Conservation (phyloP, 2,329 filamentous ascomycete genomes). For the Neophaeococcomyces mojaviensis region DNA sequence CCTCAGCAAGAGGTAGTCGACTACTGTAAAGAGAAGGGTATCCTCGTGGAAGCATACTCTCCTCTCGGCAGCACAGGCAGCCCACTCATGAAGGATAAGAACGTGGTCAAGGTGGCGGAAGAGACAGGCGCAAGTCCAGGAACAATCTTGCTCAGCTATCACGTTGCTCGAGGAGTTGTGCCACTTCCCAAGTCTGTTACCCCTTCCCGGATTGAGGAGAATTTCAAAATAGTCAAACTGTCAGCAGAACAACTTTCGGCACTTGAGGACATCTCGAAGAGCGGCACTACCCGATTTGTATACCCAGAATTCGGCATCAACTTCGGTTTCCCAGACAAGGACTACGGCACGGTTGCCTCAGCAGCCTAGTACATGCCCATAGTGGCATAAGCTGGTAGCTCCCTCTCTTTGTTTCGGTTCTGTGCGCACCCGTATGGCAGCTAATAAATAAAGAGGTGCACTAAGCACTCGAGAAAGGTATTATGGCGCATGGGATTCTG, state of each 20-base stretch:
- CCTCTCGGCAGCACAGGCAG: constrained; percentile 47
- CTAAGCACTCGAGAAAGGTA: no score
- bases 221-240: constrained; percentile 37
- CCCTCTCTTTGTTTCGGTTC: no score
- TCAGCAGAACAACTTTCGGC: constrained; percentile 31
- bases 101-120: constrained; percentile 35
- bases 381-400: no score
- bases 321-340: constrained; percentile 19
- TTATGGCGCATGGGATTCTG: no score
- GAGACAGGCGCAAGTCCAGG: constrained; percentile 33
- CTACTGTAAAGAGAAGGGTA: constrained; percentile 43
- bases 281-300: constrained; percentile 15
- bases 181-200: constrained; percentile 34
- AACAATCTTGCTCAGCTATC: constrained; percentile 37
- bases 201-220: constrained; percentile 35
- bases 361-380: not conserved
- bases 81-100: constrained; percentile 35
- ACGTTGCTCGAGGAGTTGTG: constrained; percentile 24
- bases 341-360: constrained; percentile 3
- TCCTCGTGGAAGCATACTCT: constrained; percentile 49
- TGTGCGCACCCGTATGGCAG: no score
- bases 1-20: constrained; percentile 43
- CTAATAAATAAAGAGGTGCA: no score
- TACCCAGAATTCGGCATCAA: constrained; percentile 13
- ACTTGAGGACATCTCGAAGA: constrained; percentile 19